Conservation (phyloP, 305 asterid genomes). For the Coffea humblotiana region DNA sequence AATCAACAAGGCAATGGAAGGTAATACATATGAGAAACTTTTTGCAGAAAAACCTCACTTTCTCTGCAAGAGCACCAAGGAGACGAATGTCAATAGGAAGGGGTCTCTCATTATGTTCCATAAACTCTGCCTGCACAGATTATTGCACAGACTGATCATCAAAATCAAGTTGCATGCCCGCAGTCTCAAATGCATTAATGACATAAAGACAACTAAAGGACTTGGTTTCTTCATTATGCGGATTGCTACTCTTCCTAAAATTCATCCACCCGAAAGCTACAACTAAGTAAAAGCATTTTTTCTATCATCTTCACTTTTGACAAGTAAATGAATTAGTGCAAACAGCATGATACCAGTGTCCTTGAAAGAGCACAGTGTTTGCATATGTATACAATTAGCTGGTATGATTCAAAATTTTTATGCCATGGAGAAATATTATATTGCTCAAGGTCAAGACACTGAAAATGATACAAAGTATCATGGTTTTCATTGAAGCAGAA, state of each 20-base stretch:
- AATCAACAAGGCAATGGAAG: conserved; percentile 5
- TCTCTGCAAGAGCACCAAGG: conserved; percentile 98
- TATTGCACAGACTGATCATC: conserved; percentile 23
- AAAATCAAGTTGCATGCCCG: conserved; percentile 11
- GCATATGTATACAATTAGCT: not conserved
- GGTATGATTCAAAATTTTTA: not conserved
- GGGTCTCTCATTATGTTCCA: conserved; percentile 98
- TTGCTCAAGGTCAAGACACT: not conserved
- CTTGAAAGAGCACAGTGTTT: not conserved
- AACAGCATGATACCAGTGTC: not conserved
- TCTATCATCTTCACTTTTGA: not conserved
- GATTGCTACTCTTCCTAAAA: not conserved
- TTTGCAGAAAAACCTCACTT: conserved; percentile 46
- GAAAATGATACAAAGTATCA: not conserved
- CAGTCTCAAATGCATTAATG: conserved; percentile 8
- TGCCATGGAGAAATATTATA: not conserved
- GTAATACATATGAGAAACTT: conserved; percentile 16
- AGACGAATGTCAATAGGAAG: conserved; percentile 98
- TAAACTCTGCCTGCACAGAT: conserved; percentile 90
- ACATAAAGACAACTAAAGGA: not conserved
- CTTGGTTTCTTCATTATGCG: not conserved
- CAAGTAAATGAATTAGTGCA: not conserved
- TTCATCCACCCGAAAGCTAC: not conserved
- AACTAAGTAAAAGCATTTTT: not conserved
- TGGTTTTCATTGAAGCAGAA: not conserved